Evolutionary conservation across 108 stramenopile species (phyloP).

Genomic region (Cyclostephanos tholiformis): DNA sequence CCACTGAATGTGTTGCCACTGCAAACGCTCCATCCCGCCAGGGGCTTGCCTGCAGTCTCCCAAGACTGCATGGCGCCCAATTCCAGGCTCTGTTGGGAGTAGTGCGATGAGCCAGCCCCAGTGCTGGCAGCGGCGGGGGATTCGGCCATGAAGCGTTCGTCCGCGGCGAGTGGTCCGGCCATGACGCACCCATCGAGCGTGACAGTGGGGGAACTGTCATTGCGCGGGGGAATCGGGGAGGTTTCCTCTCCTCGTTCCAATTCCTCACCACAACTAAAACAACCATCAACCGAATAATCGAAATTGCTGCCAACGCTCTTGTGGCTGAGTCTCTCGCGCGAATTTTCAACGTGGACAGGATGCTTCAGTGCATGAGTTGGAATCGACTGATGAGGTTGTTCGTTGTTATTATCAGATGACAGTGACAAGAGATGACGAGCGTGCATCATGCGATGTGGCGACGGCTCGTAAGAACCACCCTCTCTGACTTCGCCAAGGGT

Average conservation of each 20-base stretch:
- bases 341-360: conserved; percentile 10
- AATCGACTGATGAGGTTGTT: not conserved
- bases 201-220: not conserved
- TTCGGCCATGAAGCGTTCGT: not conserved
- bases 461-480: no score
- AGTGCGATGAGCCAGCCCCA: not conserved
- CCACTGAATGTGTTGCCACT: conserved; percentile 24
- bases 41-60: conserved; percentile 18
- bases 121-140: not conserved
- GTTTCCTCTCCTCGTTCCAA: not conserved
- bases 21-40: conserved; percentile 26
- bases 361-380: conserved; percentile 1
- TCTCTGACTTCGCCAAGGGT: no score
- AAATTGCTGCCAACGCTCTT: not conserved
- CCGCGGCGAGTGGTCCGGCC: not conserved
- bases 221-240: not conserved
- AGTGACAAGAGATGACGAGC: conserved; percentile 6
- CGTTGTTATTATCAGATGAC: not conserved
- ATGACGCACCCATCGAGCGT: conserved; percentile 10
- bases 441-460: conserved; percentile 6
- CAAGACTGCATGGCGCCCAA: conserved; percentile 29
- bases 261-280: not conserved
- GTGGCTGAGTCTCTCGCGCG: not conserved
- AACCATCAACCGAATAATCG: not conserved
- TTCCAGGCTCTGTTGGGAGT: conserved; percentile 16